phyloP scores from a whole-genome alignment of 2,329 filamentous ascomycete species.

The Cladophialophora bantiana region DNA sequence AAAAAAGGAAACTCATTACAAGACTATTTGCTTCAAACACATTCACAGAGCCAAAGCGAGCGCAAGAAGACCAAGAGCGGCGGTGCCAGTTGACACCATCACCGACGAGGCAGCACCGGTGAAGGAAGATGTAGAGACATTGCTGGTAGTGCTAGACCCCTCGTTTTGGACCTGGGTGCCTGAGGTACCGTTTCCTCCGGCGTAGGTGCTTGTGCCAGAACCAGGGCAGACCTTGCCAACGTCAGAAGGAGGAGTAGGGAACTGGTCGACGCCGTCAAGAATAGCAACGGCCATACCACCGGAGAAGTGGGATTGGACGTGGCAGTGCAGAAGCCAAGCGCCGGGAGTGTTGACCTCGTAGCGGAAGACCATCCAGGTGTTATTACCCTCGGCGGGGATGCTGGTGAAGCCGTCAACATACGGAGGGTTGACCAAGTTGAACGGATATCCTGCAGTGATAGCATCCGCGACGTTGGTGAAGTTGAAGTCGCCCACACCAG shows the following conservation, averaged over 20 bases:
- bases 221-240: slow-evolving; percentile 36
- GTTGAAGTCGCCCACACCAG: slow-evolving; percentile 58
- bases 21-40: slow-evolving; percentile 5
- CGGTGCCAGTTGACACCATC: slow-evolving; percentile 8
- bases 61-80: slow-evolving; percentile 15
- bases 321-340: slow-evolving; percentile 64
- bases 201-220: slow-evolving; percentile 39
- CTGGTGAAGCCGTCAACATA: slow-evolving; percentile 59
- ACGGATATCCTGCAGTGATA: slow-evolving; percentile 53
- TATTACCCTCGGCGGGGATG: slow-evolving; percentile 42
- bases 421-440: slow-evolving; percentile 65
- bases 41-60: slow-evolving; percentile 17
- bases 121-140: slow-evolving; percentile 17
- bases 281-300: slow-evolving; percentile 65
- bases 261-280: slow-evolving; percentile 50
- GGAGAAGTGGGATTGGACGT: slow-evolving; percentile 61
- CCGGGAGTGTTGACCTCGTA: slow-evolving; percentile 63
- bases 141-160: slow-evolving; percentile 16
- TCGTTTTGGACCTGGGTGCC: slow-evolving; percentile 14
- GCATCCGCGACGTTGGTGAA: slow-evolving; percentile 61
- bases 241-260: slow-evolving; percentile 37
- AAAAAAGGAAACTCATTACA: slow-evolving; percentile 5
- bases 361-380: slow-evolving; percentile 59
- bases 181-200: slow-evolving; percentile 7
- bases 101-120: slow-evolving; percentile 34